Evolutionary conservation across 768 basidiomycete species (phyloP), one percentile per base, ranked within the genome.

Genomic region (Collybiopsis luxurians): DNA sequence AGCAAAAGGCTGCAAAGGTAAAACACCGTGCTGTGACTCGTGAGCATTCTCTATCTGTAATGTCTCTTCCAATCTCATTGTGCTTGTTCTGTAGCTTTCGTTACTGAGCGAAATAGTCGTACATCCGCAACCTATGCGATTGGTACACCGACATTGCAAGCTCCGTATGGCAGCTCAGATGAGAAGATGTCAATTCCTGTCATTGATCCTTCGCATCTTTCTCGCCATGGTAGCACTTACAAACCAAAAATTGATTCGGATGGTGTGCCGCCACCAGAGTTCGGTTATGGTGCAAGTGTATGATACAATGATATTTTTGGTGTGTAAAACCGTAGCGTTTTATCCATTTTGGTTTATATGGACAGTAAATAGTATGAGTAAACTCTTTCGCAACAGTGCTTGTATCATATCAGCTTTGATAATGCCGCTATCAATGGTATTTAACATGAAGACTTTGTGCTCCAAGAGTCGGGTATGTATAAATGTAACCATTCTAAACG

Each of bases 211-310:
- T 24, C 44, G 34, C 26, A 46, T 47, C 30, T 47, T 15, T 42
- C 28, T 7, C 54, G 43, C 23, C 53, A 45, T 27, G 54, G 54
- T 9, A 55, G 54, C 24, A 46, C 38, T 43, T 45, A 55, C 43
- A 55, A 55, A 24, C 54, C 54, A 21, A 42, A 28, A 31, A 9
- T n/a, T 36, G 40, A 47, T 34, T 46, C 54, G 31, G 31, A 55
- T 45, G 26, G 23, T 12, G 28, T 55, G n/a, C 54, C 54, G 4
- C 34, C 54, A 17, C 21, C 24, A 23, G 54, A 46, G 26, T 55
- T 23, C 36, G 54, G 54, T 36, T 55, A 55, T 47, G 54, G 54
- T 21, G 15, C 11, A 19, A 44, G 54, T 3, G 34, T 55, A 7
- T 55, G 31, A 55, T 45, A 7, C 43, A 45, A 10, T 9, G 7